Conservation (phyloP, 1,139 yeast species). For the Taiozyma sp. region DNA sequence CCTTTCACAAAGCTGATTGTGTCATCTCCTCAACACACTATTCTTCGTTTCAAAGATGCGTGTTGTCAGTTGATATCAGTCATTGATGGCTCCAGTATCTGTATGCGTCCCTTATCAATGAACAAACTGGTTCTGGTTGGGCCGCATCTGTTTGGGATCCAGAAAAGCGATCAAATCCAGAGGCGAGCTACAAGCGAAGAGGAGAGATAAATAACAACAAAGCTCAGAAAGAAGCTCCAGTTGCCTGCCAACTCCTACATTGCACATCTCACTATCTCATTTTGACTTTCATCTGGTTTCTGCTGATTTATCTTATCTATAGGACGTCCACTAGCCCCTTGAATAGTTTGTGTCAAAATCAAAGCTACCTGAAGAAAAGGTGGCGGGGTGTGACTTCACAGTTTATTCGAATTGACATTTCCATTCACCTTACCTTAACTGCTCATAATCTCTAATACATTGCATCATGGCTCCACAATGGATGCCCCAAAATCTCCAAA, state of each 20-base stretch:
- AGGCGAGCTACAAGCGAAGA: neutral
- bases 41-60: no score
- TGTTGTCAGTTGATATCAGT: neutral
- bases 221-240: neutral
- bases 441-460: neutral
- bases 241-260: neutral
- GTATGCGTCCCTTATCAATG: neutral
- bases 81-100: no score
- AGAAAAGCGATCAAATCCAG: neutral
- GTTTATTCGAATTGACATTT: neutral
- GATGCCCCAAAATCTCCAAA: slow-evolving; percentile 83
- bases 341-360: neutral
- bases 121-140: neutral
- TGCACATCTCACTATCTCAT: no score
- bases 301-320: neutral
- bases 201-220: neutral
- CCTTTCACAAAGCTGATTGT: no score
- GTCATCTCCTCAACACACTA: no score
- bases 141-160: neutral
- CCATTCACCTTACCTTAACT: neutral
- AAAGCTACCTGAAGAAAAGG: neutral
- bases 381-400: neutral
- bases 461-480: slow-evolving; percentile 56
- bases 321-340: neutral
- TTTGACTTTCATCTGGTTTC: neutral